Base-by-base conservation (phyloP, 495 filamentous ascomycete species). In the Trichoderma parareesei region DNA sequence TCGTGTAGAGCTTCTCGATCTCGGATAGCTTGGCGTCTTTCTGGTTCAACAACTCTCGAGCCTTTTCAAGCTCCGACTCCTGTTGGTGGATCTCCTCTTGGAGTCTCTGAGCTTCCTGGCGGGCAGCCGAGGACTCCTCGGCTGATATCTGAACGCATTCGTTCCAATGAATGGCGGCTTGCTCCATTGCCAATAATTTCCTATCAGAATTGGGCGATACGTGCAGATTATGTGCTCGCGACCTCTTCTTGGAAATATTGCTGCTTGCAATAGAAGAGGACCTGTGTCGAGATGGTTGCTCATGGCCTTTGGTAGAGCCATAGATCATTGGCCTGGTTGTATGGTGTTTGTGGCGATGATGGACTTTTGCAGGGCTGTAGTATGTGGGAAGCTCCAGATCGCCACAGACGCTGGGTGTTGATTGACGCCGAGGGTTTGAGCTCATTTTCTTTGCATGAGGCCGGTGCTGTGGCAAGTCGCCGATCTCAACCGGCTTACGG, bases 231-330 rank as follows among this genome's bases (percentile, higher is more conserved):
- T 46, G 18, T 7, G 42, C 18, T 44, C 38, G 38, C 20, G 61
- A 43, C 16, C 61, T 27, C n/a, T 63, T 48, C 27, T 40, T 33
- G n/a, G 61, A 63, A n/a, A 63, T 48, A 11, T 63, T 63, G 61
- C 61, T 63, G n/a, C 60, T 40, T 9, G 38, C 38, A 6, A 18
- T 18, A 10, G 60, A 61, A 3, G 18, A 5, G 10, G 60, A 61
- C 14, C 60, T 10, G 16, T 20, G 60, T 5, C 27, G 53, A 3
- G 53, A 35, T 35, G 11, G 53, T 5, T 37, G 33, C 33, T 57
- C 16, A 37, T 7, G 9, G 13, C 4, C 0, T 57, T 16, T 57
- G 27, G 6, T 35, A 5, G 53, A 38, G 14, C 5, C 9, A 13
- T 2, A 37, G 14, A 6, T 14, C 11, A 57, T 57, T 13, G 33